Base-by-base conservation (phyloP, 495 filamentous ascomycete species). In the Tuber magnatum region DNA sequence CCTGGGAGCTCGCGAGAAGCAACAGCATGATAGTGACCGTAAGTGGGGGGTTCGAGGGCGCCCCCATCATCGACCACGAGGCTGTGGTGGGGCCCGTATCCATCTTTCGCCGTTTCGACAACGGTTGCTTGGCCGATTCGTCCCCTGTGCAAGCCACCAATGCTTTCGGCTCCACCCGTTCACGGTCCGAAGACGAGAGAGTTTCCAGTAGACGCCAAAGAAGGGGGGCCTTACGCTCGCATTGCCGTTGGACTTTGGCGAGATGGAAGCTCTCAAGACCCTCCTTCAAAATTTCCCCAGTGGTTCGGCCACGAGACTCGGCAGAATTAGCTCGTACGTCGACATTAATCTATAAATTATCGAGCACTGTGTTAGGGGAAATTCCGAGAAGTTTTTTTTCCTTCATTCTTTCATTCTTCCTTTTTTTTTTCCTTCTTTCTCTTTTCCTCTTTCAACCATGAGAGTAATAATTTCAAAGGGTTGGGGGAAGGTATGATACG, bases 241-340 rank as follows among this genome's bases (percentile, higher is more conserved):
- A 79, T 48, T 79, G 77, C 5, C 77, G 77, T 35, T 79, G 77
- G 20, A 79, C 77, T 39, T 79, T 79, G 38, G 75, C 73, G 42
- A 79, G 68, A 28, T 79, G 76, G 46, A 79, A 79, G 22, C 35
- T 73, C 40, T 79, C 77, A 38, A 79, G 77, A 1, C 77, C 77
- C 18, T 79, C 77, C 28, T 79, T 79, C 42, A 79, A 71, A 43
- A 79, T 79, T 38, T 79, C 77, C 12, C 77, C 77, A 9, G 77
- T 79, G 22, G 77, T 79, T 46, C 77, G 77, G 8, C 77, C 77
- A 16, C 77, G 77, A 44, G 77, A 79, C 75, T 79, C 77, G 44
- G 77, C 75, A 7, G 77, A 79, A 71, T 79, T 79, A 46, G 77
- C 77, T 65, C 77, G 77, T 68, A 79, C 77, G 20, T 79, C 77